Evolutionary conservation across 1,284 basidiomycete species (phyloP), one percentile per base, ranked within the genome.

Genomic region (Ustilago curta): DNA sequence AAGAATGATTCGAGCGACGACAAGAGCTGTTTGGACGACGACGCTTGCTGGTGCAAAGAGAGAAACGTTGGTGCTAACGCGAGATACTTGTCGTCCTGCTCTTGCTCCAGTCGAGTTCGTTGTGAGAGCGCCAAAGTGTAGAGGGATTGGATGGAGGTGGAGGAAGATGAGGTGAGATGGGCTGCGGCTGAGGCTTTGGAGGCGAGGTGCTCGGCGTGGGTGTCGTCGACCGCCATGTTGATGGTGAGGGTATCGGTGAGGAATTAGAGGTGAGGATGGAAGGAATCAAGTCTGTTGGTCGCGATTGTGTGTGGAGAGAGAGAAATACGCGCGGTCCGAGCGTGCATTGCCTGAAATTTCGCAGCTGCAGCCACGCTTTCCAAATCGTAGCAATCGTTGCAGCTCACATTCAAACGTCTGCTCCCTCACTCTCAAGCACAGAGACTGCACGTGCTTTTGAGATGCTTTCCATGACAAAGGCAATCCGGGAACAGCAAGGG

Each of bases 1-100:
- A 98, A 88, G 85, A 98, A 98, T 2, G 90, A 88, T 76, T 95
- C 91, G 4, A 99, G 88, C 0, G 93, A 93, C 73, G 92, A 90
- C 49, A 98, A 87, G 23, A 76, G 63, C 45, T 64, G 51, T 31
- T 65, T 68, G 4, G 43, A 97, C 88, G 73, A 88, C 87, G 52
- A 91, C 87, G 82, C 92, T 92, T 48, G 91, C 90, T 92, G 93
- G 70, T 78, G 70, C n/a, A 70, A 63, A 9, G 74, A 73, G 19
- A 69, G 32, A 50, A 61, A 51, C 37, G 58, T 65, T n/a, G 54
- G 59, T 31, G 66, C 45, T 11, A 45, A 39, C 11, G 42, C 18
- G 25, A 64, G 53, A 55, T 62, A 70, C 47, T 45, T 55, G 16
- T 31, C 8, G 47, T 54, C 37, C 42, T 55, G 59, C 0, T 48